A percentile compares a stretch with the other conserved stretches of the same genome.
phyloP scores from a whole-genome alignment of 768 basidiomycete genomes.

The Exsudoporus frostii region DNA sequence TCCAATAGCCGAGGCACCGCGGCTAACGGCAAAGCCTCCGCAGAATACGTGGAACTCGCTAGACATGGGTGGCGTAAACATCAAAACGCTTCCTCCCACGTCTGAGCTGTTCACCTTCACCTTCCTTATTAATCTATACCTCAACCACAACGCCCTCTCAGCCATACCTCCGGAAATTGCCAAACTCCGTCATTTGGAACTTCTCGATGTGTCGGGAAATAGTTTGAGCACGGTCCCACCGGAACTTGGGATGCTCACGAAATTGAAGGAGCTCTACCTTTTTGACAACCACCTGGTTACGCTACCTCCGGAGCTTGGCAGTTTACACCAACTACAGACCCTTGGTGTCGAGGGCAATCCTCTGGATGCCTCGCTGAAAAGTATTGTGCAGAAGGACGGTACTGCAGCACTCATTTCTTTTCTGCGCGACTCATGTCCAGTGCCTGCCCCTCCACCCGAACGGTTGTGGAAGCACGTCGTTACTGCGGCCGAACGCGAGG shows the following conservation, averaged over 20 bases:
- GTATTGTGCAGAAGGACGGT: slow-evolving; percentile 92
- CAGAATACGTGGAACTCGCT: slow-evolving; percentile 85
- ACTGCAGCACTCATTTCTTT: slow-evolving; percentile 82
- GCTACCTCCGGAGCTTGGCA: slow-evolving; percentile 85
- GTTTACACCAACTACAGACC: slow-evolving; percentile 86
- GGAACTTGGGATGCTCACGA: slow-evolving; percentile 87
- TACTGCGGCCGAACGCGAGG: slow-evolving; percentile 55
- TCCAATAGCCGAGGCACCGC: slow-evolving; percentile 64
- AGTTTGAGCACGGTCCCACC: slow-evolving; percentile 71
- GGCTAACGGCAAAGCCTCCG: slow-evolving; percentile 64
- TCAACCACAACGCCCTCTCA: slow-evolving; percentile 89
- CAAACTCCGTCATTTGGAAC: slow-evolving; percentile 77
- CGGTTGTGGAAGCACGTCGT: slow-evolving; percentile 72
- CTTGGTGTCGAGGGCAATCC: slow-evolving; percentile 98
- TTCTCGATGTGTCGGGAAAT: slow-evolving; percentile 92
- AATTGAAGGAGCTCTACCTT: slow-evolving; percentile 86
- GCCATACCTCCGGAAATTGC: slow-evolving; percentile 80
- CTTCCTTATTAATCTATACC: slow-evolving; percentile 93
- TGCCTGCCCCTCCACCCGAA: slow-evolving; percentile 75
- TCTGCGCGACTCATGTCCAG: slow-evolving; percentile 91
- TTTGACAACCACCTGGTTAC: slow-evolving; percentile 93
- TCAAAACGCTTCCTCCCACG: slow-evolving; percentile 82
- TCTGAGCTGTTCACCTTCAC: slow-evolving; percentile 80
- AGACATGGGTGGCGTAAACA: slow-evolving; percentile 93
- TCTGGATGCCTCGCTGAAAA: slow-evolving; percentile 70